Evolutionary conservation across 148 eudicot species (phyloP).

Genomic region (Beta vulgaris): DNA sequence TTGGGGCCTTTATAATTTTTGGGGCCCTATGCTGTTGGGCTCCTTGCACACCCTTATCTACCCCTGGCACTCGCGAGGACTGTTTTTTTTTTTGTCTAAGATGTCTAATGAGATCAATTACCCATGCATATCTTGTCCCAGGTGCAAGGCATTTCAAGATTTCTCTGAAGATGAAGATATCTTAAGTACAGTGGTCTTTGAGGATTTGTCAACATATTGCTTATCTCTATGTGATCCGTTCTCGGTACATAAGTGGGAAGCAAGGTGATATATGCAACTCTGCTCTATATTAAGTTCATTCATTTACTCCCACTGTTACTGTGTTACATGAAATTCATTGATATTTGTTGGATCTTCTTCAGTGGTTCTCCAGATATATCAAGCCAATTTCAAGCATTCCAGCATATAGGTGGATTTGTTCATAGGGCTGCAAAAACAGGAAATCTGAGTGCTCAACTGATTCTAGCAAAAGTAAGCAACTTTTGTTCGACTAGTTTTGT

Average conservation of each 20-base stretch:
- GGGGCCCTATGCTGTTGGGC: no score
- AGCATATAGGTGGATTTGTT: constrained; percentile 4
- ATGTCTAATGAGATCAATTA: no score
- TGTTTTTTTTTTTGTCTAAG: neutral
- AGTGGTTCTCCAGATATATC: neutral
- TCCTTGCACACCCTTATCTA: no score
- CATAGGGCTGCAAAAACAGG: constrained; percentile 21
- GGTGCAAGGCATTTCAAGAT: neutral
- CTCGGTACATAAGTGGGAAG: neutral
- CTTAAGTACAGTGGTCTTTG: neutral
- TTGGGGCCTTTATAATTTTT: no score
- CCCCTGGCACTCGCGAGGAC: no score
- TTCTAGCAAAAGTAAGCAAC: constrained; percentile 17
- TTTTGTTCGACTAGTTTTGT: no score
- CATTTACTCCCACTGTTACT: neutral
- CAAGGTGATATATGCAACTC: neutral
- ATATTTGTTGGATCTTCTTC: neutral
- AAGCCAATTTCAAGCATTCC: neutral
- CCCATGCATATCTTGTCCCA: neutral
- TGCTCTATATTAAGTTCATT: neutral
- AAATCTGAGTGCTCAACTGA: constrained; percentile 6
- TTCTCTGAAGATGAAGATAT: neutral
- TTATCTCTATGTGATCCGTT: neutral
- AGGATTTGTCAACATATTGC: neutral
- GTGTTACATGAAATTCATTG: neutral